These are phyloP conservation scores for Gardenia jasminoides DNA, from an alignment of 257 asterid species.

Conservation along the genomic window DNA sequence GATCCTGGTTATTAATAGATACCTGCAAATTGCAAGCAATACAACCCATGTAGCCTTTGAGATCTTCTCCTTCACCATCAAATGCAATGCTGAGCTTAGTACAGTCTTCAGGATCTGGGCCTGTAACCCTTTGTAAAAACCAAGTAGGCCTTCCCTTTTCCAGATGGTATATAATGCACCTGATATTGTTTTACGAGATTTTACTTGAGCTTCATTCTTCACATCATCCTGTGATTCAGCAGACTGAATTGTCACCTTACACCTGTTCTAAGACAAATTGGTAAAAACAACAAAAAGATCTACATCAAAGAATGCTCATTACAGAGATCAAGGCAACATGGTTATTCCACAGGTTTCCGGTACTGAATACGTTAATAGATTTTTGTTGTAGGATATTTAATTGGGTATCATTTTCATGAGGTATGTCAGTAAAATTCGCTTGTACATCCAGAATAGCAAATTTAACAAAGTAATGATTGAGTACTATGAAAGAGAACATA, in stretches of 20 bases:
- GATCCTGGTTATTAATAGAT: slow-evolving; percentile 39
- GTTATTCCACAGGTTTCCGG: no score
- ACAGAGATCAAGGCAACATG: background rate
- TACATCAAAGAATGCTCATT: background rate
- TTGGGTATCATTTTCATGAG: background rate
- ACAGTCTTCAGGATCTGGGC: slow-evolving; percentile 91
- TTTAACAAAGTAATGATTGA: background rate
- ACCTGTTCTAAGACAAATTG: slow-evolving; percentile 41
- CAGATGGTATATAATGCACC: slow-evolving; percentile 61
- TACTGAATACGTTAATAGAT: background rate
- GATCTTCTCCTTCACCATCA: slow-evolving; percentile 92
- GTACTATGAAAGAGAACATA: background rate
- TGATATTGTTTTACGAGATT: slow-evolving; percentile 51
- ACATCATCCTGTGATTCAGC: slow-evolving; percentile 62
- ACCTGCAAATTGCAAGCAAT: slow-evolving; percentile 57
- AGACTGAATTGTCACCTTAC: slow-evolving; percentile 88
- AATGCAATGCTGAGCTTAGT: slow-evolving; percentile 70
- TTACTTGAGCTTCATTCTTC: slow-evolving; percentile 31
- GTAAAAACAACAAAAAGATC: background rate
- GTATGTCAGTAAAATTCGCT: background rate
- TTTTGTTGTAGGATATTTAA: background rate
- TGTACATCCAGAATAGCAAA: background rate
- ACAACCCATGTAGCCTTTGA: slow-evolving; percentile 79
- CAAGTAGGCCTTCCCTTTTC: slow-evolving; percentile 70
- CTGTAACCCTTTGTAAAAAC: slow-evolving; percentile 87